Evolutionary conservation across 1,284 basidiomycete species (phyloP), one percentile per base, ranked within the genome.

Genomic region (Pterulicium gracile): DNA sequence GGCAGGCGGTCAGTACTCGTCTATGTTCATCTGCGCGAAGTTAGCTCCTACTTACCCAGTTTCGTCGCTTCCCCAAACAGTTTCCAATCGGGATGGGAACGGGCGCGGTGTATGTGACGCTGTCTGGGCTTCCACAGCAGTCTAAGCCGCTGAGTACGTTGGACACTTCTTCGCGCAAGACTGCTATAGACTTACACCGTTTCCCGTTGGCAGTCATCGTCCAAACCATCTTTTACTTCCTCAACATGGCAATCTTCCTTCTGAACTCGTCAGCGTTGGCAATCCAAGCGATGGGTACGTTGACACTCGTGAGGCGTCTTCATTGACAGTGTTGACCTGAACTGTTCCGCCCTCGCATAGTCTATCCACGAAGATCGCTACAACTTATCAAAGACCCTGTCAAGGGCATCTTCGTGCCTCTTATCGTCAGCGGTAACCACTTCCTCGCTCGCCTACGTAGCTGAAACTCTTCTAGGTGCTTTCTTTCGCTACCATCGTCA

Each of bases 81-180:
- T 73, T 72, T 53, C 69, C 70, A 0, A 65, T 73, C 34, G 70
- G 70, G 22, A 71, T 72, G 69, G 70, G 70, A 22, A 72, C 70
- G 5, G 67, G 69, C 44, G 69, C 70, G 7, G 70, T 72, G 47
- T 71, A 72, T 54, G 64, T 72, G 18, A 65, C 68, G 3, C 58
- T 73, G 24, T 67, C 67, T 10, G 67, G 64, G 17, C 45, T 70
- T 39, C 66, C 66, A 51, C 52, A 58, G 23, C 68, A 61, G 32
- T 61, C 65, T 14, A 22, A 46, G 4, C 51, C 55, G 10, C 50
- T 70, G 36, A 64, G 58, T 5, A 54, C 52, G 19, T 39, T 39
- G 4, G 5, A 39, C n/a, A 7, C 27, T 32, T 10, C n/a, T n/a
- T 32, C 7, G 7, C 27, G 27, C 27, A 32, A n/a, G n/a, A n/a